phyloP scores from a whole-genome alignment of 768 basidiomycete species.

The Candolleomyces eurysporus region DNA sequence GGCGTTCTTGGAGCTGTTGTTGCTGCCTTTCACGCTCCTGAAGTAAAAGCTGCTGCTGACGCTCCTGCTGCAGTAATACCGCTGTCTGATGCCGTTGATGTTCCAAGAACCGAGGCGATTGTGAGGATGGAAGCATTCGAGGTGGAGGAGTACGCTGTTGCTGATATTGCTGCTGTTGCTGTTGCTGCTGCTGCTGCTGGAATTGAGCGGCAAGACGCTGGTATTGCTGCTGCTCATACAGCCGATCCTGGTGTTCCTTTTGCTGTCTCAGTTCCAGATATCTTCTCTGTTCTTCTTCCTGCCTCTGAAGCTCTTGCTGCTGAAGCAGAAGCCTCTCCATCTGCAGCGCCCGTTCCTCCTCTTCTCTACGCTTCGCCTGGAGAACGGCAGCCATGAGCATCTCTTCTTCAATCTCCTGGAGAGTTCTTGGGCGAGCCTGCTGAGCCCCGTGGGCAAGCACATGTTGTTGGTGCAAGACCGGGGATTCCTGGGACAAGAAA shows the following conservation, averaged over 20 bases:
- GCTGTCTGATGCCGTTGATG: conserved; percentile 69
- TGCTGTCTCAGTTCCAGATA: conserved; percentile 22
- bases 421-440: conserved; percentile 45
- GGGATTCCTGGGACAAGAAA: conserved; percentile 23
- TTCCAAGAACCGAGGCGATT: conserved; percentile 78
- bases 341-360: conserved; percentile 14
- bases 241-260: conserved; percentile 37
- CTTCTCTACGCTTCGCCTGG: conserved; percentile 23
- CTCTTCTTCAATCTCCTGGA: conserved; percentile 84
- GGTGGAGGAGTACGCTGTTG: conserved; percentile 66
- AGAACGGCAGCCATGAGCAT: conserved; percentile 62
- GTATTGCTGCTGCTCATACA: conserved; percentile 38
- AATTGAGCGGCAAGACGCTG: conserved; percentile 27
- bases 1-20: conserved; percentile 5
- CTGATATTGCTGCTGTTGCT: conserved; percentile 48
- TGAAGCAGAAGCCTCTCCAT: conserved; percentile 12
- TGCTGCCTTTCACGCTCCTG: conserved; percentile 9
- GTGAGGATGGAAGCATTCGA: conserved; percentile 69
- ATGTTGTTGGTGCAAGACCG: conserved; percentile 28
- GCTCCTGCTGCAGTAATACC: conserved; percentile 13
- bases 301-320: conserved; percentile 23
- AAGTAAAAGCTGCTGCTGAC: conserved; percentile 16
- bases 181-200: conserved; percentile 43
- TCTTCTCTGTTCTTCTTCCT: conserved; percentile 18
- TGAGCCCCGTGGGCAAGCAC: conserved; percentile 24